Evolutionary conservation across 1,139 yeast species (phyloP), one percentile per base, ranked within the genome.

Genomic region (Nakaseomyces glabratus): DNA sequence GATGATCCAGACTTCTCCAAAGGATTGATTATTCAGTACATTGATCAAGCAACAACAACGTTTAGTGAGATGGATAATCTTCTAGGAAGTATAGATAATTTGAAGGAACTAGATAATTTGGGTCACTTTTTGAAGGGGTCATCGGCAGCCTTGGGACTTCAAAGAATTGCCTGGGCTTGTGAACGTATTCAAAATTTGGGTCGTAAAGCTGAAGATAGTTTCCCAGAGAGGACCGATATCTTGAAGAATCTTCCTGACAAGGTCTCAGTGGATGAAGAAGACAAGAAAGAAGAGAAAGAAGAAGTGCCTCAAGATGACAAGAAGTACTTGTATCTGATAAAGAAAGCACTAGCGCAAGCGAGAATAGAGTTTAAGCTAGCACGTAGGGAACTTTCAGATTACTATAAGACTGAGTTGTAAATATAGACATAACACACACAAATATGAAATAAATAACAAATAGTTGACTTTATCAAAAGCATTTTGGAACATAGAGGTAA

Each of bases 51-150:
- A 11, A 69, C 71, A 44, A 80, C 76, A 16, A 88, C 95, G 0
- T 82, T 88, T 51, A 63, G 61, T 30, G 76, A 82, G 45, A 81
- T 90, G 58, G 80, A 80, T 42, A 60, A 61, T 11, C 74, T 76
- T 28, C 57, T 85, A 38, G 39, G 43, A 2, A 38, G 42, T 2
- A 43, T 39, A 3, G 43, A 39, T 42, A 69, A 80, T 51, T 68
- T 88, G 41, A 69, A 64, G 24, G 68, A 73, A 41, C 64, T 90
- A 41, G 80, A 90, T 16, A 67, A 76, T 13, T 64, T 82, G 45
- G 98, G 98, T 17, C 98, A 90, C 57, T 90, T 84, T 57, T 66
- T 90, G 43, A 93, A 93, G 58, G 98, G 98, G 30, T 80, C 93
- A 8, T 93, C 97, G 1, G 95, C 97, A 3, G 93, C 96, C 1